phyloP scores from a whole-genome alignment of 2,329 filamentous ascomycete genomes.

The Scedosporium aurantiacum region DNA sequence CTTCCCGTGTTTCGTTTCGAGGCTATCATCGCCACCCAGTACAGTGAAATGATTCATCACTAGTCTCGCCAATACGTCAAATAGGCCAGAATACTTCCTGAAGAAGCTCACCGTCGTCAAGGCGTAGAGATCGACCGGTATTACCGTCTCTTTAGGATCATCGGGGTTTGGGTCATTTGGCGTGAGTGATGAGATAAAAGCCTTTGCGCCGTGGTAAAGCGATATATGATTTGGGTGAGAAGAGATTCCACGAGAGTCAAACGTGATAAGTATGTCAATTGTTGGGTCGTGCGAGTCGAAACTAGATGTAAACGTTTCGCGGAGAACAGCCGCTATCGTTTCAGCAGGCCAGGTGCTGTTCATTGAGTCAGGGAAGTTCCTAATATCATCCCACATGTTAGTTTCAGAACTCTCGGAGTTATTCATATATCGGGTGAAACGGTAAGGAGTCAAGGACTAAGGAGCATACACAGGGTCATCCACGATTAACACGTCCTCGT shows the following conservation, averaged over 20 bases:
- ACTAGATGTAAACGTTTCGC: conserved; percentile 62
- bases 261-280: conserved; percentile 81
- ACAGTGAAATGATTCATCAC: conserved; percentile 34
- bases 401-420: too few species aligned
- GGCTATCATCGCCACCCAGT: conserved; percentile 9
- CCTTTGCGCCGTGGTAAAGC: conserved; percentile 67
- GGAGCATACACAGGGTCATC: conserved; percentile 52
- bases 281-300: conserved; percentile 34
- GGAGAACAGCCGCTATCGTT: conserved; percentile 60
- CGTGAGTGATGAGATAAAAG: conserved; percentile 60
- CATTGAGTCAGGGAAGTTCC: conserved; percentile 84
- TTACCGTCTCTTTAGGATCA: conserved; percentile 27
- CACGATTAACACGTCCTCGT: conserved; percentile 76
- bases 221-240: conserved; percentile 89
- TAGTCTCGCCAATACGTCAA: conserved; percentile 66
- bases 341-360: conserved; percentile 61
- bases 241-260: conserved; percentile 73
- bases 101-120: conserved; percentile 59
- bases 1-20: conserved; percentile 3
- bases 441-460: not conserved
- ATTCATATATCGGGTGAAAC: not conserved
- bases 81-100: conserved; percentile 70
- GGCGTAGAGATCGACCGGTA: conserved; percentile 74
- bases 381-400: conserved; percentile 13
- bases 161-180: conserved; percentile 47